These are phyloP conservation scores for Pterocarpus macrocarpus DNA, from an alignment of 306 rosid genomes.

Conservation along the genomic window DNA sequence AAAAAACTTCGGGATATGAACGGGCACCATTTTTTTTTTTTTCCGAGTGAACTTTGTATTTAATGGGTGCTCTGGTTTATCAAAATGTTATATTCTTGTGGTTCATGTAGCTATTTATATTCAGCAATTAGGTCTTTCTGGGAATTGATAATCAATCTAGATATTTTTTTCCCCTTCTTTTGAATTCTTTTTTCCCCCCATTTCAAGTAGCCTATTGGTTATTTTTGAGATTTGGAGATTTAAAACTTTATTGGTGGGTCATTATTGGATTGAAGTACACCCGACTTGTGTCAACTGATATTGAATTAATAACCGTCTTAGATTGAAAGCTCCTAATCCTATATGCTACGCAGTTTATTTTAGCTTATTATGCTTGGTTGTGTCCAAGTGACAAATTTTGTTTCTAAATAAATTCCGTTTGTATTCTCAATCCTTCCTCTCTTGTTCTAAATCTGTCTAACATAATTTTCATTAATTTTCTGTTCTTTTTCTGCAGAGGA, in stretches of 20 bases:
- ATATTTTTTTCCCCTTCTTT: neutral
- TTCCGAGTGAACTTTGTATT: neutral
- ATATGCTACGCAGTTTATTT: neutral
- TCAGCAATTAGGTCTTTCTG: neutral
- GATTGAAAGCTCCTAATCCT: neutral
- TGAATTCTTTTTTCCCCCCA: neutral
- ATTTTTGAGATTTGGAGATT: neutral
- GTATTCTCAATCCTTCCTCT: conserved; percentile 19
- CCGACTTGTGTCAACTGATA: neutral
- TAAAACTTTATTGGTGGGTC: neutral
- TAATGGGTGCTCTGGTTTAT: neutral
- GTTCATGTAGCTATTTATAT: neutral
- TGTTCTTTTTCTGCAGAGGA: neutral
- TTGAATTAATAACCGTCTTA: neutral
- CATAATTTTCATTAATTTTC: neutral
- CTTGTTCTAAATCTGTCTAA: neutral
- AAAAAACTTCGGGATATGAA: neutral
- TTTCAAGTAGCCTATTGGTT: neutral
- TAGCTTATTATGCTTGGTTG: conserved; percentile 17
- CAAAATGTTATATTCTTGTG: neutral
- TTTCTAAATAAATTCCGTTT: neutral
- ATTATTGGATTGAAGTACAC: neutral
- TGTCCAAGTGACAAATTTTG: conserved; percentile 9
- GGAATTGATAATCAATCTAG: neutral
- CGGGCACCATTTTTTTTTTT: neutral